A percentile compares a stretch with the other conserved stretches of the same genome.
These are phyloP conservation scores for Magnaporthales sp. DNA, from an alignment of 2,329 filamentous ascomycete genomes.

Conservation along the genomic window DNA sequence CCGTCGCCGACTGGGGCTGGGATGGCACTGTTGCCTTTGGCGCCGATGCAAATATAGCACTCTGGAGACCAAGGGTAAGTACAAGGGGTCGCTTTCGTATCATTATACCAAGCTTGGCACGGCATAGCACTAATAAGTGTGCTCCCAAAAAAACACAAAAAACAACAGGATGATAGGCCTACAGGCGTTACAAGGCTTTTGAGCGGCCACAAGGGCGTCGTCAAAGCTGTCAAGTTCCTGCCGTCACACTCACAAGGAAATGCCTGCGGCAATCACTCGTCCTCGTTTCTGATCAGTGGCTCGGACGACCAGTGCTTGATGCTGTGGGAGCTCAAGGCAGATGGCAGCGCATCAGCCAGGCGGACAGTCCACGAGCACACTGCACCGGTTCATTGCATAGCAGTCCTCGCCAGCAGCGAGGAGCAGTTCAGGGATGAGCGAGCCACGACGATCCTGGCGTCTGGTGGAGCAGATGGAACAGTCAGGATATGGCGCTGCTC, in stretches of 20 bases:
- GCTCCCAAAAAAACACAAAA: neutral
- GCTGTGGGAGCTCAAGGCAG: conserved; percentile 50
- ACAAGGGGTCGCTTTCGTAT: neutral
- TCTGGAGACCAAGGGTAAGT: conserved; percentile 76
- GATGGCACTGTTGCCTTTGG: conserved; percentile 76
- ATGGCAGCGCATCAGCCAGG: conserved; percentile 23
- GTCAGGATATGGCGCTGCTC: conserved; percentile 52
- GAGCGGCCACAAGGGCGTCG: conserved; percentile 66
- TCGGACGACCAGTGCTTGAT: conserved; percentile 71
- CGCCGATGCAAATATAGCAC: conserved; percentile 76
- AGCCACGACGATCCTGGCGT: conserved; percentile 48
- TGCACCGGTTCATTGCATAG: conserved; percentile 66
- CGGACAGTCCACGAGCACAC: conserved; percentile 58
- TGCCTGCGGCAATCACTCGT: conserved; percentile 9
- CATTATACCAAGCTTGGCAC: neutral
- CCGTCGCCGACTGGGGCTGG: conserved; percentile 79
- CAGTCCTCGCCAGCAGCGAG: conserved; percentile 20
- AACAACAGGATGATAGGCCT: conserved; percentile 23
- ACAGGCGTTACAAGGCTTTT: conserved; percentile 60
- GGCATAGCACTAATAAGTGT: neutral
- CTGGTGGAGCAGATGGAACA: conserved; percentile 73
- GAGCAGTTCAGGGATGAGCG: conserved; percentile 3
- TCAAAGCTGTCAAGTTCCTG: conserved; percentile 79
- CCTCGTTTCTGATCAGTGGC: conserved; percentile 63
- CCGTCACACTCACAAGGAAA: conserved; percentile 35